These are phyloP conservation scores for Tuber borchii DNA, from an alignment of 495 filamentous ascomycete genomes.

Conservation along the genomic window DNA sequence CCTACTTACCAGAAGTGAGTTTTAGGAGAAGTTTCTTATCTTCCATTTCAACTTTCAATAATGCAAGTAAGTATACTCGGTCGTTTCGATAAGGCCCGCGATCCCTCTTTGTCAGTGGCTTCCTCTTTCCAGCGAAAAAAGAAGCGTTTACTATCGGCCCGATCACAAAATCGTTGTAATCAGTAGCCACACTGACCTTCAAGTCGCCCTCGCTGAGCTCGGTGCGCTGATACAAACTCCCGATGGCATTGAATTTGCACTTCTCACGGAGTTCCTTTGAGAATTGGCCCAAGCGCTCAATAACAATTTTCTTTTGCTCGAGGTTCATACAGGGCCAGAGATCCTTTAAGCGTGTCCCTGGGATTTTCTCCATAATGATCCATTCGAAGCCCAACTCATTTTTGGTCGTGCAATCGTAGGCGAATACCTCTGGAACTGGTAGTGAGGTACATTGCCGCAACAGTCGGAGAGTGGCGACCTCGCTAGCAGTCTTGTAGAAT, in stretches of 20 bases:
- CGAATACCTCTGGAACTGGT: conserved; percentile 47
- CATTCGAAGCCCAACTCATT: too few species aligned
- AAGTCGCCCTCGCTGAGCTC: conserved; percentile 5
- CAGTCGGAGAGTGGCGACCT: conserved; percentile 53
- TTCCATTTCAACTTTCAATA: conserved; percentile 21
- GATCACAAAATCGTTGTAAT: conserved; percentile 20
- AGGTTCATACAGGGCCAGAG: conserved; percentile 46
- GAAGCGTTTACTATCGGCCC: conserved; percentile 42
- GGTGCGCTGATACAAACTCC: conserved; percentile 41
- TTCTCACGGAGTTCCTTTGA: conserved; percentile 36
- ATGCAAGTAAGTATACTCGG: conserved; percentile 39
- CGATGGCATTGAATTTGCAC: conserved; percentile 43
- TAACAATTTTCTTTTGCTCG: conserved; percentile 43
- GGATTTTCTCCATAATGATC: conserved; percentile 23
- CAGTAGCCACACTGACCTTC: conserved; percentile 1
- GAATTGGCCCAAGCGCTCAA: conserved; percentile 44
- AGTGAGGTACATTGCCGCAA: conserved; percentile 47
- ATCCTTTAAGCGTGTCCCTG: conserved; percentile 46
- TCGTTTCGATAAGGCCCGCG: conserved; percentile 38
- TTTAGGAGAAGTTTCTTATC: conserved; percentile 20
- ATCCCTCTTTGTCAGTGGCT: conserved; percentile 25
- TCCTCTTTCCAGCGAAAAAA: conserved; percentile 33
- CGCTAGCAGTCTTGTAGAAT: conserved; percentile 49
- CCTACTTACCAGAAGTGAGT: not conserved
- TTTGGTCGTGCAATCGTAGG: too few species aligned